Evolutionary conservation across 176 grass and related monocot species (phyloP).

Genomic region (Tillandsia leiboldiana): DNA sequence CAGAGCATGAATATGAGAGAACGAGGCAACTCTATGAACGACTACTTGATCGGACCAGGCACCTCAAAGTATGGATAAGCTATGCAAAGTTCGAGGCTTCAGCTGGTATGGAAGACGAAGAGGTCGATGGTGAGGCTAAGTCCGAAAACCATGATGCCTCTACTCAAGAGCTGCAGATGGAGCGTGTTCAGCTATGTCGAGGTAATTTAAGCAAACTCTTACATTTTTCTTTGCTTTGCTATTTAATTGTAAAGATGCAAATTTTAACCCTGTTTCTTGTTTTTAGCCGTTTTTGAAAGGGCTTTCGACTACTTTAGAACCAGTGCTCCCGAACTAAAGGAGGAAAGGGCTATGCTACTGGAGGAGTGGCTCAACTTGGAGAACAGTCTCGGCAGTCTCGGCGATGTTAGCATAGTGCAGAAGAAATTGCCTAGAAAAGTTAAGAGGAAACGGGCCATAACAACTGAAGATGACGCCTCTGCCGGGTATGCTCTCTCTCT

Average conservation of each 20-base stretch:
- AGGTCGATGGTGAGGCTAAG: constrained; percentile 28
- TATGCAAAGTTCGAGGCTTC: constrained; percentile 84
- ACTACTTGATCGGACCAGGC: constrained; percentile 76
- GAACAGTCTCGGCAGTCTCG: constrained; percentile 49
- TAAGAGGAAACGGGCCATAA: constrained; percentile 72
- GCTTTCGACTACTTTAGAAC: constrained; percentile 82
- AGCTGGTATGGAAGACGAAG: constrained; percentile 40
- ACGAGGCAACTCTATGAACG: constrained; percentile 73
- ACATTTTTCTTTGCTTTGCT: constrained; percentile 10
- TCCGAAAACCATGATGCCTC: constrained; percentile 26
- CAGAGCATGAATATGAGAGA: constrained; percentile 54
- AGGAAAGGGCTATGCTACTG: constrained; percentile 93
- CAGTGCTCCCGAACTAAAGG: constrained; percentile 64
- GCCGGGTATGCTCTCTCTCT: constrained; percentile 43
- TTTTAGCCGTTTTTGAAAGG: constrained; percentile 64
- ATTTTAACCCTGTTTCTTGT: constrained; percentile 2
- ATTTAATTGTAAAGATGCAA: constrained; percentile 13
- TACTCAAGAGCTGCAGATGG: constrained; percentile 23
- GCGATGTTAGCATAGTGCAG: constrained; percentile 71
- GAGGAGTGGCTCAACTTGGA: constrained; percentile 93
- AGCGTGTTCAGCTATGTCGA: constrained; percentile 39
- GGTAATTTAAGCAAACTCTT: constrained; percentile 32
- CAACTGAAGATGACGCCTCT: constrained; percentile 62
- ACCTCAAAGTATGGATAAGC: constrained; percentile 91
- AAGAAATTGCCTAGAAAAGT: constrained; percentile 84